Percentiles rank a stretch among this genome's conserved stretches.
Evolutionary conservation across 495 filamentous ascomycete species (phyloP).

Genomic region (Aspergillus bridgeri): DNA sequence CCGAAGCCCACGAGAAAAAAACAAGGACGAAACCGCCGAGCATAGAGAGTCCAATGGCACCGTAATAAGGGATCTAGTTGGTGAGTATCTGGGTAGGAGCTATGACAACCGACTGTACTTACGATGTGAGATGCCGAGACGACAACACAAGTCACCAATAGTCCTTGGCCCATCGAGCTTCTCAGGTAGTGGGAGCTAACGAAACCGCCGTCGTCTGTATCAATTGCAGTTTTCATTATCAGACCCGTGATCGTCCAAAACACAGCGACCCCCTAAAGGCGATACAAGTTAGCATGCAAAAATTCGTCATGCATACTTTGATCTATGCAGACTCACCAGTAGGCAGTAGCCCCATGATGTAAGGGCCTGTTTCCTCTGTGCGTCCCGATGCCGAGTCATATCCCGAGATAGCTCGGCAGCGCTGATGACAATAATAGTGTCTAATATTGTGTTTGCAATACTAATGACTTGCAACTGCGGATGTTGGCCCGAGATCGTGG

Average conservation of each 20-base stretch:
- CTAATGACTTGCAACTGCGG: conserved; percentile 24
- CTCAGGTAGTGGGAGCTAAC: conserved; percentile 31
- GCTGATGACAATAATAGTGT: conserved; percentile 35
- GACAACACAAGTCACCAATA: conserved; percentile 28
- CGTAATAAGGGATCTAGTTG: conserved; percentile 38
- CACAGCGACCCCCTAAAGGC: conserved; percentile 29
- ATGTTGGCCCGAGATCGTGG: conserved; percentile 26
- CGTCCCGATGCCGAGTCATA: conserved; percentile 19
- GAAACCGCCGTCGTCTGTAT: conserved; percentile 18
- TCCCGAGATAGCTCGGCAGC: conserved; percentile 28
- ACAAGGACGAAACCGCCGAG: conserved; percentile 31
- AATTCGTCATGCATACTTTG: neutral
- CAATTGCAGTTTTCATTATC: conserved; percentile 23
- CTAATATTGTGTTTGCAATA: conserved; percentile 28
- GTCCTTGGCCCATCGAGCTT: conserved; percentile 33
- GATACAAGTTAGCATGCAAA: neutral
- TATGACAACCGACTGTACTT: conserved; percentile 11
- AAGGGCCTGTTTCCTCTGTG: conserved; percentile 26
- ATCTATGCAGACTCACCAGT: conserved; percentile 29
- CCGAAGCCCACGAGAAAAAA: conserved; percentile 27
- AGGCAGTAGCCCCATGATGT: conserved; percentile 34
- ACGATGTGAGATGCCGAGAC: conserved; percentile 43
- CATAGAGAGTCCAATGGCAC: conserved; percentile 30
- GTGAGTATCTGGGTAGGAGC: neutral
- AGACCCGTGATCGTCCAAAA: conserved; percentile 28